A percentile compares a stretch with the other conserved stretches of the same genome.
Evolutionary conservation across 305 asterid species (phyloP).

Genomic region (Solanum hybrid): DNA sequence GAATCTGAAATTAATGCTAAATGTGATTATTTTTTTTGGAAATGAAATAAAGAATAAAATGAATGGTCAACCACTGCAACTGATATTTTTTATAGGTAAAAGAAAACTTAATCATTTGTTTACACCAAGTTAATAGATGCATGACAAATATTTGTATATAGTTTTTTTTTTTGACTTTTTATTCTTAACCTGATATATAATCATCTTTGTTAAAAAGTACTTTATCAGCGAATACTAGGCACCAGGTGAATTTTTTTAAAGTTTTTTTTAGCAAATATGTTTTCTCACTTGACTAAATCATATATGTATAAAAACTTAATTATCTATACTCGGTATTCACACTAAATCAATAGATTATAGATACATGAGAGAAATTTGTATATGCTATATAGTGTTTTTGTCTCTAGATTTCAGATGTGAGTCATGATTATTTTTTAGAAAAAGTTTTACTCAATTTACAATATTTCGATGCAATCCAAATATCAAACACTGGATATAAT

Average conservation of each 20-base stretch:
- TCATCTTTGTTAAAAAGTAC: background rate
- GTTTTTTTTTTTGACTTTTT: background rate
- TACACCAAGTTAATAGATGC: background rate
- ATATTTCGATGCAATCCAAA: background rate
- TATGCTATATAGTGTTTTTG: background rate
- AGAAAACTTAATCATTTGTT: background rate
- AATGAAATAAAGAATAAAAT: background rate
- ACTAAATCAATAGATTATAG: background rate
- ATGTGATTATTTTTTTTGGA: background rate
- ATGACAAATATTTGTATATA: too few species aligned
- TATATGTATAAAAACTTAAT: background rate
- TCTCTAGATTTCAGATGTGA: background rate
- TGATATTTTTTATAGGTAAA: too few species aligned
- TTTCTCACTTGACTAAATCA: background rate
- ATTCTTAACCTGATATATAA: background rate
- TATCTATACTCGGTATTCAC: background rate
- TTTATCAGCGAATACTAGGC: background rate
- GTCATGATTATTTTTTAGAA: background rate
- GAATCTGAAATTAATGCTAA: background rate
- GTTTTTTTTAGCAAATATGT: too few species aligned
- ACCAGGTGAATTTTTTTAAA: rapidly evolving
- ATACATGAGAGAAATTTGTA: background rate
- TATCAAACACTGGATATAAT: too few species aligned
- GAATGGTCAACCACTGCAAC: background rate
- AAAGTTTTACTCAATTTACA: background rate